phyloP scores from a whole-genome alignment of 2,329 filamentous ascomycete genomes.

The Aureobasidium vineae region DNA sequence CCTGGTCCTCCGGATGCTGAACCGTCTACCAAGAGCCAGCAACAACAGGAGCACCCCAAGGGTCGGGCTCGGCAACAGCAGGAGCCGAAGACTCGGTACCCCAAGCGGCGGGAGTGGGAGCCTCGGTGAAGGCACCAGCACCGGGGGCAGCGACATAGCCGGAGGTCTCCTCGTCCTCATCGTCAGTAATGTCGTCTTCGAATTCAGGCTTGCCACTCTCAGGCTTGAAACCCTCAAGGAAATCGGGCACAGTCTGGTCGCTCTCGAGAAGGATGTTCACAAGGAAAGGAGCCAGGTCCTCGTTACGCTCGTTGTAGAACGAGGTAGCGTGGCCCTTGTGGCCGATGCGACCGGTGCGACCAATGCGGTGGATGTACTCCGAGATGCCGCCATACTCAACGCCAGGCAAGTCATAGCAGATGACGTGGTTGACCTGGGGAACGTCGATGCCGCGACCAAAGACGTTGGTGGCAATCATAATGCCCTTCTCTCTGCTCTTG shows the following conservation, averaged over 20 bases:
- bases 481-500: constrained; percentile 68
- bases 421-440: constrained; percentile 79
- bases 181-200: constrained; percentile 54
- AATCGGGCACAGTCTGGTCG: constrained; percentile 75
- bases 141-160: constrained; percentile 30
- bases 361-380: constrained; percentile 93
- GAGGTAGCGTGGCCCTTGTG: constrained; percentile 82
- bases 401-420: constrained; percentile 88
- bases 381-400: constrained; percentile 78
- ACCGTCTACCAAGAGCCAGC: not conserved
- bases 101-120: constrained; percentile 30
- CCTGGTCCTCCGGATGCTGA: not conserved
- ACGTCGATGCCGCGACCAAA: constrained; percentile 88
- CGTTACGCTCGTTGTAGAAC: constrained; percentile 78
- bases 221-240: constrained; percentile 65
- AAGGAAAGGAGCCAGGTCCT: constrained; percentile 68
- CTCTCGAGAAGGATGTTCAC: constrained; percentile 81
- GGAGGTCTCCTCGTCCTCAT: constrained; percentile 32
- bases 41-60: not conserved
- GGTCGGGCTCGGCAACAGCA: not conserved
- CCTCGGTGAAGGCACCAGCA: constrained; percentile 19
- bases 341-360: constrained; percentile 91
- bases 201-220: constrained; percentile 53
- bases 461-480: constrained; percentile 83
- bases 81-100: constrained; percentile 27